Conservation (phyloP, 257 asterid species). For the Plantago elongata region DNA sequence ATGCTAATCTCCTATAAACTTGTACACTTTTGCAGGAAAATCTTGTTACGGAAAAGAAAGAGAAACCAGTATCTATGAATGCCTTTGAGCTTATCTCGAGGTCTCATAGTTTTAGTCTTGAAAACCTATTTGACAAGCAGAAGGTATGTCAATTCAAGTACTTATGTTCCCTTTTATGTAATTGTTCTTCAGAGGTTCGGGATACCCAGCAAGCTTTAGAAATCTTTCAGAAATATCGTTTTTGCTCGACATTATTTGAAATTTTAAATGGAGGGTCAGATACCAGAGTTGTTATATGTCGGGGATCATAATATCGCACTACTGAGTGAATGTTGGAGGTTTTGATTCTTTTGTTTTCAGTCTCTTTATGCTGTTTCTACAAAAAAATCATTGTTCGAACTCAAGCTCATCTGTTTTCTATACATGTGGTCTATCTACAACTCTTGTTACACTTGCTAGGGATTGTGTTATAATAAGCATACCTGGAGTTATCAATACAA, state of each 20-base stretch:
- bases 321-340: too few species aligned
- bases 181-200: not conserved
- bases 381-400: not conserved
- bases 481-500: not conserved
- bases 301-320: too few species aligned
- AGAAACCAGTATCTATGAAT: conserved; percentile 79
- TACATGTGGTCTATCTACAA: not conserved
- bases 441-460: too few species aligned
- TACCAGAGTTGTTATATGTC: too few species aligned
- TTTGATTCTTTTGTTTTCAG: too few species aligned
- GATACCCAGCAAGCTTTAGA: too few species aligned
- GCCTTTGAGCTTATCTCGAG: conserved; percentile 80
- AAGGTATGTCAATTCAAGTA: conserved; percentile 30
- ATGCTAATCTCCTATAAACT: not conserved
- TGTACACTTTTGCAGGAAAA: conserved; percentile 47
- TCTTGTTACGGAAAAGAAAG: conserved; percentile 63
- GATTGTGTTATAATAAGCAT: conserved; percentile 1
- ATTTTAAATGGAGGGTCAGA: too few species aligned
- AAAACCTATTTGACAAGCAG: conserved; percentile 62
- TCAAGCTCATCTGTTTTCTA: not conserved
- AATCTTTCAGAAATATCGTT: too few species aligned
- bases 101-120: conserved; percentile 74
- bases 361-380: not conserved
- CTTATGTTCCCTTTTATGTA: conserved; percentile 5
- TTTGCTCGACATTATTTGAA: too few species aligned